Percentiles rank a stretch among this genome's conserved stretches.
Conservation (phyloP, 176 grass and related monocot species). For the Guadua angustifolia region DNA sequence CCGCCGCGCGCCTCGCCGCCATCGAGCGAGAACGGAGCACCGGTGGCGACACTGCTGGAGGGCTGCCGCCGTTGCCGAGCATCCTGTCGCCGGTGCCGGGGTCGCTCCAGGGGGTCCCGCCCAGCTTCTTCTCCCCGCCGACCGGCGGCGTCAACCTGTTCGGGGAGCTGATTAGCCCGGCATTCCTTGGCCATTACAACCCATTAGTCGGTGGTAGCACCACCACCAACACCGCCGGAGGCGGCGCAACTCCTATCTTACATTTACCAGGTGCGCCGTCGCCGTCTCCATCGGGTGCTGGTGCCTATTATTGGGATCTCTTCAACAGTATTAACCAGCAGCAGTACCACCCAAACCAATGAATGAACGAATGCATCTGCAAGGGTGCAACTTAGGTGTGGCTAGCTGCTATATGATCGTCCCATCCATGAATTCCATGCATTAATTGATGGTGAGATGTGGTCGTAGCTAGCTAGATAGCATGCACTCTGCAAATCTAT, state of each 20-base stretch:
- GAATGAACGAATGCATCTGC: constrained; percentile 5
- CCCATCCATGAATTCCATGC: too few relatives aligned
- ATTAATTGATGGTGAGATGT: background rate
- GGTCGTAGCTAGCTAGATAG: background rate
- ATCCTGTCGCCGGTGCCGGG: constrained; percentile 46
- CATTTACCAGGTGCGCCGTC: constrained; percentile 14
- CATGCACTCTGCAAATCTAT: background rate
- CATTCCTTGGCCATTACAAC: constrained; percentile 23
- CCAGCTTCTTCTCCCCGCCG: constrained; percentile 50
- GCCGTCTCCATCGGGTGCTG: constrained; percentile 6
- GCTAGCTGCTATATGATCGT: too few relatives aligned
- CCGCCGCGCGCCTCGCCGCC: constrained; percentile 46
- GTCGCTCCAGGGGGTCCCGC: constrained; percentile 22
- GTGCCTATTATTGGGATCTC: constrained; percentile 48
- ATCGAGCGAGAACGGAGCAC: constrained; percentile 23
- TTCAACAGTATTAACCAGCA: constrained; percentile 24
- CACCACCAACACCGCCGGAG: too few relatives aligned
- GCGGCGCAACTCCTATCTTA: background rate
- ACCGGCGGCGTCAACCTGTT: constrained; percentile 34
- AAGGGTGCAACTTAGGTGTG: too few relatives aligned
- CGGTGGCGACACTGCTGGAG: background rate
- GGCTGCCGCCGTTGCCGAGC: constrained; percentile 31
- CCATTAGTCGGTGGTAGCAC: background rate
- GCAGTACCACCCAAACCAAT: background rate
- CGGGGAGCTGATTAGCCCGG: constrained; percentile 44